Base-by-base conservation (phyloP, 106 monocot genomes). In the Dioscorea zingiberensis region DNA sequence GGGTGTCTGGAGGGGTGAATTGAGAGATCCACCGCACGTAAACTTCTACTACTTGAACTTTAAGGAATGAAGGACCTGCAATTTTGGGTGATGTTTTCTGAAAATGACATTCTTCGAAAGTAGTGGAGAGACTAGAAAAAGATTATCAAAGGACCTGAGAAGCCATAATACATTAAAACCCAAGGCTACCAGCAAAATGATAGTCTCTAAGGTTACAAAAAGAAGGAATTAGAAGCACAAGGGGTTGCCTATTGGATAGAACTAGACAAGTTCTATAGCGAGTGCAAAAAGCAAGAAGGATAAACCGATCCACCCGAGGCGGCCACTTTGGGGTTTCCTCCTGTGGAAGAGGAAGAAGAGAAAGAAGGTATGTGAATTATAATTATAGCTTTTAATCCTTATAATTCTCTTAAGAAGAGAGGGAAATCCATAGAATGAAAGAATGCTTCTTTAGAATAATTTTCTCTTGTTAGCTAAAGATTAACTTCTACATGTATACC, bases 171-270 rank as follows among this genome's bases (percentile, higher is more conserved):
- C 73, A 54, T 67, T 88, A 44, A 97, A 92, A 71, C 95, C 95
- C 25, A 97, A 97, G 55, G 95, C 95, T 65, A 91, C 95, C 18
- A 97, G 95, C 77, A 97, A 97, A 74, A 97, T 97, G 95, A 65
- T 97, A 69, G 95, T 97, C 26, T 85, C 88, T 45, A 91, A 97
- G 63, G 63, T 97, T n/a, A n/a, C n/a, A n/a, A n/a, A 23, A 97
- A 91, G 59, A 88, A 88, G 57, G 95, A 97, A 63, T 57, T 97
- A 53, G 95, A 97, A 72, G 95, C 88, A 66, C 95, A 97, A 78
- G 95, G n/a, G 76, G 22, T 81, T 97, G 44, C 95, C 95, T 47
- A 88, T 59, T 47, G 95, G n/a, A 97, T 91, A 91, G 95, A 62
- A 91, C 87, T 48, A 88, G 95, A 67, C 87, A 85, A 60, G 91